Conservation (phyloP, 179 eudicot genomes). For the Pouteria campechiana region DNA sequence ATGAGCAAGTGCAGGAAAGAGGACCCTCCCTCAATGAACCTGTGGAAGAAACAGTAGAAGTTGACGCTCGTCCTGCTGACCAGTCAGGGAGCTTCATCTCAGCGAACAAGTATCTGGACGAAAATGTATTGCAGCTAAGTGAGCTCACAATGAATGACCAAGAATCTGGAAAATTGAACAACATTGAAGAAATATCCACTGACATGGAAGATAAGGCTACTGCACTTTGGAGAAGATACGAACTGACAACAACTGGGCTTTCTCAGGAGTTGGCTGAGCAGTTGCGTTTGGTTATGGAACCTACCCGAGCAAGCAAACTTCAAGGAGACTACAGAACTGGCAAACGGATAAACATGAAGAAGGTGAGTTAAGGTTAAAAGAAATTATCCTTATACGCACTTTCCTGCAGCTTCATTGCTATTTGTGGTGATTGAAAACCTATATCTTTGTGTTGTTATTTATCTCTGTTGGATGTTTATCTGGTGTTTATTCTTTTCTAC, state of each 20-base stretch:
- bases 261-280: slow-evolving; percentile 98
- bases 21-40: slow-evolving; percentile 15
- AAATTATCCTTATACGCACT: too few relatives aligned
- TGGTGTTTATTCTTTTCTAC: neutral
- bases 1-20: slow-evolving; percentile 21
- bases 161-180: slow-evolving; percentile 32
- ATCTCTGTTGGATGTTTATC: neutral
- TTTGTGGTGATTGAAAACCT: too few relatives aligned
- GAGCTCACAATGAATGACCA: slow-evolving; percentile 22
- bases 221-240: slow-evolving; percentile 71
- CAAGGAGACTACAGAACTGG: slow-evolving; percentile 98
- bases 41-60: slow-evolving; percentile 22
- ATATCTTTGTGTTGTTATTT: neutral
- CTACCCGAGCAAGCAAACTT: slow-evolving; percentile 95
- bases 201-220: slow-evolving; percentile 44
- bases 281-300: slow-evolving; percentile 92
- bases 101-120: slow-evolving; percentile 35
- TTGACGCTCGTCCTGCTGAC: slow-evolving; percentile 11
- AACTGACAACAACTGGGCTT: slow-evolving; percentile 64
- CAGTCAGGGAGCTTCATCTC: slow-evolving; percentile 48
- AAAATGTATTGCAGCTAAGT: slow-evolving; percentile 22
- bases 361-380: slow-evolving; percentile 27
- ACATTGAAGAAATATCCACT: slow-evolving; percentile 27
- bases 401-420: too few relatives aligned
- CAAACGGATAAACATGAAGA: slow-evolving; percentile 97